These are phyloP conservation scores for Tilletia caries DNA, from an alignment of 1,284 basidiomycete species.

Conservation along the genomic window DNA sequence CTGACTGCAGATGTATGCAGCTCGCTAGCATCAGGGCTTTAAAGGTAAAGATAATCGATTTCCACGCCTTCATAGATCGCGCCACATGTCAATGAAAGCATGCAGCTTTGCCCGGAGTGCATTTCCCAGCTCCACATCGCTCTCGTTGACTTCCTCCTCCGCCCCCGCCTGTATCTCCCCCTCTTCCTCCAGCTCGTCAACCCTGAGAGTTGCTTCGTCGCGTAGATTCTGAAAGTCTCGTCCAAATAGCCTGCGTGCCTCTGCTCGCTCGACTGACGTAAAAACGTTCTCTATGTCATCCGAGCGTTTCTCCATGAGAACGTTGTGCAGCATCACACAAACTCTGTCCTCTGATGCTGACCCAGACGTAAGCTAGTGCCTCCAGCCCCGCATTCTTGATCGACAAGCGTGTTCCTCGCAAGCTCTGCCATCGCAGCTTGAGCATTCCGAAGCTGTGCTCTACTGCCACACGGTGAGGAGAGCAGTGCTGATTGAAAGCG, in stretches of 20 bases:
- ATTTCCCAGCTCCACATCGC: background rate
- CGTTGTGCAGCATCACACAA: background rate
- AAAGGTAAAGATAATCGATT: too few relatives aligned
- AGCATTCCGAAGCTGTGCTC: slow-evolving; percentile 5
- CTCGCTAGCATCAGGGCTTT: too few relatives aligned
- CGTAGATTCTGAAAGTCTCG: background rate
- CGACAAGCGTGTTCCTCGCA: background rate
- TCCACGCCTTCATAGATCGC: too few relatives aligned
- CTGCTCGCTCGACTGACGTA: background rate
- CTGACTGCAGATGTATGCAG: too few relatives aligned
- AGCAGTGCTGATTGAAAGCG: background rate
- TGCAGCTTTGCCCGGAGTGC: background rate
- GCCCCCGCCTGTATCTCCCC: background rate
- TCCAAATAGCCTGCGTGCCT: background rate
- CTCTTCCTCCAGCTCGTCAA: background rate
- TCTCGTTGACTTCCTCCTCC: background rate
- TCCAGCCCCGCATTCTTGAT: background rate
- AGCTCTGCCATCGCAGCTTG: background rate
- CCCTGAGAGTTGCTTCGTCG: background rate
- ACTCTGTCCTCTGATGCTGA: too few relatives aligned
- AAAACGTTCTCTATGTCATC: background rate
- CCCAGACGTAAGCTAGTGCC: background rate
- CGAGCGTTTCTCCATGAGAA: background rate
- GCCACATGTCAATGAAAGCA: too few relatives aligned
- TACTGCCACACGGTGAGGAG: background rate